These are phyloP conservation scores for Rubia balearica DNA, from an alignment of 305 asterid species.

Conservation along the genomic window DNA sequence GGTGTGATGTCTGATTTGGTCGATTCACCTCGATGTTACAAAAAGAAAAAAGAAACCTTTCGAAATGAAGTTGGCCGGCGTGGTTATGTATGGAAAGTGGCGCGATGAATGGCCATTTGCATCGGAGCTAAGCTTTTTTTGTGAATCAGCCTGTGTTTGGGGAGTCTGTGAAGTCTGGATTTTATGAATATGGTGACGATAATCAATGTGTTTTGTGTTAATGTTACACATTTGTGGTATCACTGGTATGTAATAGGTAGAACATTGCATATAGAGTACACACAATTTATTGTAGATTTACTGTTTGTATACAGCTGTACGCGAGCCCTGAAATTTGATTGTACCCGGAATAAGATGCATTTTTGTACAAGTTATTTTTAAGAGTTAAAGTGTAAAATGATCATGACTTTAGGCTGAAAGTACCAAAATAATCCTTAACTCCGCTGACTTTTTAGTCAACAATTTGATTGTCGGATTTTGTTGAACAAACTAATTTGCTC, in stretches of 20 bases:
- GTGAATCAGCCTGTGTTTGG: too few species aligned
- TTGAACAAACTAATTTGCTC: too few species aligned
- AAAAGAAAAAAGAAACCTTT: neutral
- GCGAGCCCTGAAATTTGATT: too few species aligned
- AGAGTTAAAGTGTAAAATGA: too few species aligned
- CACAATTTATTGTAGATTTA: neutral
- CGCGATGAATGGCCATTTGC: neutral
- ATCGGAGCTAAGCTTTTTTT: neutral
- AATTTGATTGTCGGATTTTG: too few species aligned
- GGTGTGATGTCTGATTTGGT: neutral
- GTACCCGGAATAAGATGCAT: too few species aligned
- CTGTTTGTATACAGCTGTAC: too few species aligned
- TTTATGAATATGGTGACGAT: too few species aligned
- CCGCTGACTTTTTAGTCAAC: too few species aligned
- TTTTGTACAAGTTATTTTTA: too few species aligned
- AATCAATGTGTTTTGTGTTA: neutral
- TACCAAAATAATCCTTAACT: too few species aligned
- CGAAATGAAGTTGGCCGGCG: neutral
- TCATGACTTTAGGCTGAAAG: too few species aligned
- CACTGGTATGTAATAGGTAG: neutral
- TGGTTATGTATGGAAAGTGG: neutral
- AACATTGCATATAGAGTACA: neutral
- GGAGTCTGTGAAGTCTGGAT: neutral
- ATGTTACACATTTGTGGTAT: neutral
- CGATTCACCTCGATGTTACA: neutral